Conservation (phyloP, 768 basidiomycete genomes). For the Favolaschia claudopus region DNA sequence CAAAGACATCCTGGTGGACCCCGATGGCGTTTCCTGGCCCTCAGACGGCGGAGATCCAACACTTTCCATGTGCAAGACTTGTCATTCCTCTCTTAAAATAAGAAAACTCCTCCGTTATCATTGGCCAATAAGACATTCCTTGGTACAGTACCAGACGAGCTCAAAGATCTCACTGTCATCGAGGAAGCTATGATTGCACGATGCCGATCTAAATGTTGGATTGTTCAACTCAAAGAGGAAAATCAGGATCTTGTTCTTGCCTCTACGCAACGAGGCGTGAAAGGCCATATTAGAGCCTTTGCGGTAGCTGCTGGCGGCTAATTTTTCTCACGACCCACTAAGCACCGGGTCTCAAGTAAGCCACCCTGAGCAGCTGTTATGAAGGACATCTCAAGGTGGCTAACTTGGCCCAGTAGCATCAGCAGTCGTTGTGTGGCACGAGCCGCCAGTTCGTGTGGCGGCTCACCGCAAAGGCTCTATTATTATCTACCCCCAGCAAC, state of each 20-base stretch:
- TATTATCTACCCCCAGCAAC: conserved; percentile 5
- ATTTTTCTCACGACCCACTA: too few relatives aligned
- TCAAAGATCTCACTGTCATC: conserved; percentile 9
- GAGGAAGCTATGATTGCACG: conserved; percentile 20
- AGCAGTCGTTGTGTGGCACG: too few relatives aligned
- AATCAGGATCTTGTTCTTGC: conserved; percentile 22
- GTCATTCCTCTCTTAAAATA: conserved; percentile 2
- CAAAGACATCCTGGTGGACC: conserved; percentile 1
- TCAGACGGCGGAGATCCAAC: not conserved
- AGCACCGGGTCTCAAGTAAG: too few relatives aligned
- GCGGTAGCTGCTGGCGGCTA: too few relatives aligned
- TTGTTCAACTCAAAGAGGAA: conserved; percentile 2
- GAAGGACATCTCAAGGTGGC: too few relatives aligned
- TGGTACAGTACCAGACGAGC: conserved; percentile 14
- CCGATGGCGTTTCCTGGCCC: conserved; percentile 2
- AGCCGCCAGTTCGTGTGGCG: too few relatives aligned
- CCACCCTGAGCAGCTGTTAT: too few relatives aligned
- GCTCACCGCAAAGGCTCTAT: too few relatives aligned
- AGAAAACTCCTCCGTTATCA: conserved; percentile 5
- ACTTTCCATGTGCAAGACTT: not conserved
- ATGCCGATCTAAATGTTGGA: conserved; percentile 17
- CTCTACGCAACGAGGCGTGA: conserved; percentile 1
- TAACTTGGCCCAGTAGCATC: too few relatives aligned
- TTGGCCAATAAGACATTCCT: conserved; percentile 12
- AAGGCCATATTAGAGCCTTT: too few relatives aligned